These are phyloP conservation scores for Sporobolomyces roseus DNA, from an alignment of 768 basidiomycete genomes.

Conservation along the genomic window DNA sequence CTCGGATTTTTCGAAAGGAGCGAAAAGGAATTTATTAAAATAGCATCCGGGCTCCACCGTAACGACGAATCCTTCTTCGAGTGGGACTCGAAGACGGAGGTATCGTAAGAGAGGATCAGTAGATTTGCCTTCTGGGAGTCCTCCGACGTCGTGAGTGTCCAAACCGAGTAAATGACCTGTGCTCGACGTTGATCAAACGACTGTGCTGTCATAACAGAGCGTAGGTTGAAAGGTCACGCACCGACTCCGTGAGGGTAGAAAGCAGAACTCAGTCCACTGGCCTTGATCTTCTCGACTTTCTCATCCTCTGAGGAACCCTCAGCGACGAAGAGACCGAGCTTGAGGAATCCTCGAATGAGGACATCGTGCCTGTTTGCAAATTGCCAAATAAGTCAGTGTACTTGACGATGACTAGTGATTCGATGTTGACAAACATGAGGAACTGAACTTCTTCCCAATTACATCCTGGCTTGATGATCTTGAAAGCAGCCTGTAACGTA, in stretches of 20 bases:
- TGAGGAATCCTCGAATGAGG: conserved; percentile 75
- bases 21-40: conserved; percentile 51
- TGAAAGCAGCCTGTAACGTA: conserved; percentile 61
- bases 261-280: conserved; percentile 69
- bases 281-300: conserved; percentile 56
- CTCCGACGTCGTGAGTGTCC: conserved; percentile 76
- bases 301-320: conserved; percentile 46
- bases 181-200: too few relatives aligned
- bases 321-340: conserved; percentile 77
- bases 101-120: conserved; percentile 62
- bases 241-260: conserved; percentile 88
- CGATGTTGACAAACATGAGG: conserved; percentile 53
- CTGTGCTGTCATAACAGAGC: too few relatives aligned
- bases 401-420: neutral
- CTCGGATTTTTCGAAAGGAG: conserved; percentile 60
- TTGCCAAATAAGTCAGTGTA: neutral
- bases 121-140: conserved; percentile 40
- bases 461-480: conserved; percentile 65
- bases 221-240: conserved; percentile 16
- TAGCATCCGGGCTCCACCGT: conserved; percentile 45
- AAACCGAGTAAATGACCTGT: conserved; percentile 80
- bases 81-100: conserved; percentile 68
- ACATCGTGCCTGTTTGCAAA: conserved; percentile 58
- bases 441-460: conserved; percentile 89
- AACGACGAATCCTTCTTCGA: conserved; percentile 78